Base-by-base conservation (phyloP, 139 green algal genomes). In the Volvox reticuliferus region DNA sequence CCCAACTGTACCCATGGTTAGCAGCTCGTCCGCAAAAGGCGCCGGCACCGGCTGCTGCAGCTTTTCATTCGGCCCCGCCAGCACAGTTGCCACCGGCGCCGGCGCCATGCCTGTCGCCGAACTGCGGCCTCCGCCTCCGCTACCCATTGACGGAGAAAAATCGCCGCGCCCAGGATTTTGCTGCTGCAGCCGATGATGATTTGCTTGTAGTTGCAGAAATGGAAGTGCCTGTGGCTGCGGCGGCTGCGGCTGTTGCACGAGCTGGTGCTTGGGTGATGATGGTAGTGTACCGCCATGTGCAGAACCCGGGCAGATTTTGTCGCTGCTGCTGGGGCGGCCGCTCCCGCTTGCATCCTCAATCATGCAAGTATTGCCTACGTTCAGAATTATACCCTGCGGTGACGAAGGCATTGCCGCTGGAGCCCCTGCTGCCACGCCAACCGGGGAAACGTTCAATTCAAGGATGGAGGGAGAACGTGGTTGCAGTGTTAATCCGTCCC, bases 1-100 rank as follows among this genome's bases (percentile, higher is more conserved):
- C 24, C 75, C 87, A 32, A 91, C 85, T 13, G 55, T 32, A 0
- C 75, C 86, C 1, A 75, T 32, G 1, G 55, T 75, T 0, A 77
- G 87, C 55, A 91, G 33, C 33, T 91, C 87, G 22, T 62, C 76
- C 0, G 37, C 76, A 6, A 77, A 62, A 9, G 87, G 87, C 33
- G 55, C 65, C 61, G 55, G 75, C 21, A n/a, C n/a, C n/a, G 87
- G 73, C 35, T 36, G 87, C 33, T 28, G 71, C 73, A 32, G 44
- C 44, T 55, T 55, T 55, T 55, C 44, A 55, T 55, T 55, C 44
- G 61, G 19, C n/a, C 22, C 50, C n/a, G 18, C 65, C 26, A 12
- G 1, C 0, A 37, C 86, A 20, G n/a, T n/a, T 32, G 30, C 28
- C 71, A 0, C 20, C 71, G 63, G 17, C 83, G 35, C 65, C 0